Evolutionary conservation across 1,284 basidiomycete species (phyloP), one percentile per base, ranked within the genome.

Genomic region (Ceratobasidium sp.): DNA sequence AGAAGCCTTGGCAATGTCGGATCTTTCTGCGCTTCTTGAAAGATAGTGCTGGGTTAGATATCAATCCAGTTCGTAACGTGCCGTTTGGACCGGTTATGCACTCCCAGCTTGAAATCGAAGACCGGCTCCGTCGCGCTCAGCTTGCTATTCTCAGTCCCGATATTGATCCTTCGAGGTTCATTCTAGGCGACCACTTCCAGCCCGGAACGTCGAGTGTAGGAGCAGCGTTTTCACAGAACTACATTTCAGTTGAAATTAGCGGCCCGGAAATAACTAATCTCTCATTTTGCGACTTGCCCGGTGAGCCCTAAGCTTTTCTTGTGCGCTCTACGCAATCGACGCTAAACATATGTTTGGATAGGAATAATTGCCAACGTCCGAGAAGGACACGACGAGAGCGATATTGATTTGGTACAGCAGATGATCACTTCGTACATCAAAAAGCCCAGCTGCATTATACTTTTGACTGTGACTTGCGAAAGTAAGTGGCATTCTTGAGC

Each of bases 281-380:
- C 1, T 78, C 79, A 0, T 80, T 81, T 47, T 74, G 81, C 33
- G 81, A 81, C 69, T 74, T 81, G 19, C 81, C 81, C 7, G 77
- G 76, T 77, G 27, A 11, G 75, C n/a, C n/a, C n/a, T n/a, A n/a
- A n/a, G n/a, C n/a, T 48, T 41, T 17, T 54, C n/a, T 53, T 15
- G 5, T 33, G 4, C 44, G 51, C 31, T 14, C 29, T 24, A 3
- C 7, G 22, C 9, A 24, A 9, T 1, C 31, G 36, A 57, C 4
- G 31, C 17, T 64, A 29, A 29, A n/a, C n/a, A n/a, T n/a, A n/a
- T n/a, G n/a, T 24, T 75, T 65, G 17, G 11, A 14, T 60, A 73
- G 80, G 80, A 47, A 78, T 81, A 56, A 80, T 81, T 47, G 73
- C 73, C 8, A 78, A 78, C 41, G 77, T 76, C 51, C 76, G 73